Base-by-base conservation (phyloP, 768 basidiomycete genomes). In the Kwoniella dendrophila region DNA sequence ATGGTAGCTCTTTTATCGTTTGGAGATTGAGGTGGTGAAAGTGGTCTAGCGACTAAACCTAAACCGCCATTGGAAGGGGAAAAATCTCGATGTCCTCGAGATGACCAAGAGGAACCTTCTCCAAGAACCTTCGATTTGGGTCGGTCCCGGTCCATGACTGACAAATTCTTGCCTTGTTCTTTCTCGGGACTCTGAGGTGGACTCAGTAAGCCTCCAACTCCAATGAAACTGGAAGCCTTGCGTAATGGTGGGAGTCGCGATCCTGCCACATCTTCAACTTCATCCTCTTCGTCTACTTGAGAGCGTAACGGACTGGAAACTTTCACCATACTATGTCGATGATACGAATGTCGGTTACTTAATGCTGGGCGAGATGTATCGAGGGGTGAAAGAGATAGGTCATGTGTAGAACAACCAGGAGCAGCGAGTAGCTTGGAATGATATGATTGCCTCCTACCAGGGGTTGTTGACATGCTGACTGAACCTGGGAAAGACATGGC, bases 271-370 rank as follows among this genome's bases (percentile, higher is more conserved):
- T 22, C 48, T 44, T 2, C 59, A 18, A 26, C 44, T 36, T 58
- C 49, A 18, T 65, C 67, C 34, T 70, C 67, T 11, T 76, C 76
- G 30, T 70, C 73, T 3, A 78, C 73, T 58, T 74, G 65, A 40
- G 67, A 64, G 33, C 77, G 66, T n/a, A 78, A 52, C 4, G 77
- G 77, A 59, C 75, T 76, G 8, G 73, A 69, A 1, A 69, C 54
- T 49, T 62, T 58, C 16, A 76, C 72, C 56, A 71, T 66, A 33
- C 72, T 72, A 45, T 66, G 59, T 24, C 70, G 62, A 24, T 65
- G 63, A 12, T 68, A 66, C 36, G 68, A 57, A 14, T 36, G 41
- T 10, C 33, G 43, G 6, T 29, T 41, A 34, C 27, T 30, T 43
- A 49, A 51, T 14, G 56, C 48, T 14, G 56, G 50, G 43, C 64